These are phyloP conservation scores for Fagopyrum homotropicum DNA, from an alignment of 148 eudicot species.

Conservation along the genomic window DNA sequence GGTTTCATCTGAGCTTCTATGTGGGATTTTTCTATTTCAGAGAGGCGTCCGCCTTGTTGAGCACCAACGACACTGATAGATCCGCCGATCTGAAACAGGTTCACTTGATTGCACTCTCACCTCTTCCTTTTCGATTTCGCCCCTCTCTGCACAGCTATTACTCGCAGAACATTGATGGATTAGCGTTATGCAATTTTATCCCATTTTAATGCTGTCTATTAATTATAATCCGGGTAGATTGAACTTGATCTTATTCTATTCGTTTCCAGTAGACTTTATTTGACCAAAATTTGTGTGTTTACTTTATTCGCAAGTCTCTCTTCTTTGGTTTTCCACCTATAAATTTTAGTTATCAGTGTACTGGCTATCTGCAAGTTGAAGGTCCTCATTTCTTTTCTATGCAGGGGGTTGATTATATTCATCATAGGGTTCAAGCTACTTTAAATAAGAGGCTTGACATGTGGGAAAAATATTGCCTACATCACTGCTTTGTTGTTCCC, in stretches of 20 bases:
- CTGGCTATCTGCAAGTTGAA: not conserved
- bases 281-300: not conserved
- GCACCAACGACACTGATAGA: conserved; percentile 43
- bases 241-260: not conserved
- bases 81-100: conserved; percentile 53
- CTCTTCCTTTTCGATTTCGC: not conserved
- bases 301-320: not conserved
- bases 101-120: not conserved
- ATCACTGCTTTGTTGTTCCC: conserved; percentile 59
- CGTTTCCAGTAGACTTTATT: not conserved
- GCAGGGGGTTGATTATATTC: conserved; percentile 51
- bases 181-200: not conserved
- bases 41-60: conserved; percentile 45
- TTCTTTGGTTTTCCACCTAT: not conserved
- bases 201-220: not conserved
- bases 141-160: not conserved
- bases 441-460: conserved; percentile 45
- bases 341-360: not conserved
- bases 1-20: not conserved
- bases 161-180: not conserved
- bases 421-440: conserved; percentile 33
- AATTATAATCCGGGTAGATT: not conserved
- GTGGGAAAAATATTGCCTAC: conserved; percentile 79
- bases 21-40: conserved; percentile 24
- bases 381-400: conserved; percentile 1